Conservation (phyloP, 495 filamentous ascomycete genomes). For the Niebla homalea region DNA sequence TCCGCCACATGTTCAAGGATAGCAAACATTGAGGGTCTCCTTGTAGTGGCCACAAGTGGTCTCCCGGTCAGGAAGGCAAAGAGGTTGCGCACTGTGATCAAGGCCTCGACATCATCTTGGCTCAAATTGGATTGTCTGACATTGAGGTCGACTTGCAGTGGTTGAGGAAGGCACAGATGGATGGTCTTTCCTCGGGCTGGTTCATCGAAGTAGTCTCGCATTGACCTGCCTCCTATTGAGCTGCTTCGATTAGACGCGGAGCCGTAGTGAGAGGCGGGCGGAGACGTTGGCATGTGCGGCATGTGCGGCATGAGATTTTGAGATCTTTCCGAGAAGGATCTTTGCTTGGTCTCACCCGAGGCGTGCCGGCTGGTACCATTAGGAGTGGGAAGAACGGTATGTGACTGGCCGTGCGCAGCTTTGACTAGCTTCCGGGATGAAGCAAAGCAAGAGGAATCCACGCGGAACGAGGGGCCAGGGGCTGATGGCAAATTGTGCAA, state of each 20-base stretch:
- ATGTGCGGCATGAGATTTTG: conserved; percentile 13
- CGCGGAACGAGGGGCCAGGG: conserved; percentile 61
- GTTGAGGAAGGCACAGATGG: conserved; percentile 58
- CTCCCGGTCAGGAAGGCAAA: conserved; percentile 79
- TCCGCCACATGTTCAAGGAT: conserved; percentile 60
- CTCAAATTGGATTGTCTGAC: conserved; percentile 27
- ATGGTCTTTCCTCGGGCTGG: conserved; percentile 31
- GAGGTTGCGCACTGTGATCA: conserved; percentile 73
- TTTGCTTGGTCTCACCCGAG: background rate
- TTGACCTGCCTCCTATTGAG: conserved; percentile 16
- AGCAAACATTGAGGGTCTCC: conserved; percentile 52
- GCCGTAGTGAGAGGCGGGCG: conserved; percentile 15
- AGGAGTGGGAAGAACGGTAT: background rate
- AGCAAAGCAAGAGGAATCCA: conserved; percentile 56
- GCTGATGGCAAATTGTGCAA: conserved; percentile 56
- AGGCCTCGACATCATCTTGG: conserved; percentile 47
- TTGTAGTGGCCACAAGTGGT: conserved; percentile 63
- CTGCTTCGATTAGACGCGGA: conserved; percentile 12
- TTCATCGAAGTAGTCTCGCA: conserved; percentile 25
- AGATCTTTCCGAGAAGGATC: conserved; percentile 13
- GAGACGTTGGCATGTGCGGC: conserved; percentile 18
- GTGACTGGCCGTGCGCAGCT: conserved; percentile 44
- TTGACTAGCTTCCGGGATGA: conserved; percentile 56
- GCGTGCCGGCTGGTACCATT: background rate
- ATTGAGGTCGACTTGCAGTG: conserved; percentile 36